phyloP scores from a whole-genome alignment of 495 filamentous ascomycete species.

The Hypoxylon crocopeplum region DNA sequence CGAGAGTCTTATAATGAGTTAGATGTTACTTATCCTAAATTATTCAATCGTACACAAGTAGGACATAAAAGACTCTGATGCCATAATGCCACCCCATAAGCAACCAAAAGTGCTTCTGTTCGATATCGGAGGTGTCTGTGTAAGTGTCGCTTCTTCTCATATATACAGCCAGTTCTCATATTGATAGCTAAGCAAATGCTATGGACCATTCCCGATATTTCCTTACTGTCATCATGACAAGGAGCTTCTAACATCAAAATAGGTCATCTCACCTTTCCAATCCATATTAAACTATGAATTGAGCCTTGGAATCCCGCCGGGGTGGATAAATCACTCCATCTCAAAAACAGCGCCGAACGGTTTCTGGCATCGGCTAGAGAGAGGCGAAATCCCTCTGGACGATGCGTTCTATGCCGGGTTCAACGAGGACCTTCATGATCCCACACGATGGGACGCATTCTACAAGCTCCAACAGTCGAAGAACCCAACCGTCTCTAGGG shows the following conservation, averaged over 20 bases:
- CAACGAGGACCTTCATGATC: conserved; percentile 71
- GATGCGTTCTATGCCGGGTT: conserved; percentile 78
- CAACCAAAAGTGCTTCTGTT: conserved; percentile 84
- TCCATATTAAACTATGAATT: conserved; percentile 89
- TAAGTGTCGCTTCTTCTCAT: conserved; percentile 56
- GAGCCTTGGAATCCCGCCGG: conserved; percentile 73
- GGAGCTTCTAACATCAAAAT: conserved; percentile 25
- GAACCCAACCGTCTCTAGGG: conserved; percentile 41
- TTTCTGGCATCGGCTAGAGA: conserved; percentile 85
- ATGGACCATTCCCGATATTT: neutral
- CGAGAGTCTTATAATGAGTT: too few relatives aligned
- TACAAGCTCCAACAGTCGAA: conserved; percentile 45
- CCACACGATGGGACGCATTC: conserved; percentile 67
- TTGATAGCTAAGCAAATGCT: neutral
- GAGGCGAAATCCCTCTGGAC: conserved; percentile 75
- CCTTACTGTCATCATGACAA: neutral
- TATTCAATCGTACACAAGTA: neutral
- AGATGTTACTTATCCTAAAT: too few relatives aligned
- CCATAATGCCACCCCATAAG: conserved; percentile 45
- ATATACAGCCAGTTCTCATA: too few relatives aligned
- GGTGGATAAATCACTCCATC: conserved; percentile 92
- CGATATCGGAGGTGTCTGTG: conserved; percentile 96
- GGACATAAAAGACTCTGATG: conserved; percentile 41
- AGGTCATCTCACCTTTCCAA: conserved; percentile 93
- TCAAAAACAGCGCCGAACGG: conserved; percentile 78